A percentile compares a stretch with the other conserved stretches of the same genome.
phyloP scores from a whole-genome alignment of 75 land plant species.

The Sequoiadendron giganteum region DNA sequence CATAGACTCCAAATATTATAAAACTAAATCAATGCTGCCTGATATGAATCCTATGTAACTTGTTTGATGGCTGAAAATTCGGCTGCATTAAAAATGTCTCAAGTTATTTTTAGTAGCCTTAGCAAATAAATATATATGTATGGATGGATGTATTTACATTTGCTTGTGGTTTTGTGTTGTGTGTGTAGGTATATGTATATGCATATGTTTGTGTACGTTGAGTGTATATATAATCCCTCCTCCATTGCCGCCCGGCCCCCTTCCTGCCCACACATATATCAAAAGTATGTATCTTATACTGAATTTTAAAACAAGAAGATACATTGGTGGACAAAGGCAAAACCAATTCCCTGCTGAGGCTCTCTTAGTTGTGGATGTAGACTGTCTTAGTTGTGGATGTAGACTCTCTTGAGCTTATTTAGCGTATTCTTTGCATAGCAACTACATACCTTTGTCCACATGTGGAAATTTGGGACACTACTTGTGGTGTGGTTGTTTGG shows the following conservation, averaged over 20 bases:
- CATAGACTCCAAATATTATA: not conserved
- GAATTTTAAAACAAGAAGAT: not conserved
- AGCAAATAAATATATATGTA: not conserved
- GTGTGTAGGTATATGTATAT: not conserved
- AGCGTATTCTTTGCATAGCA: not conserved
- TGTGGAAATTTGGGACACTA: not conserved
- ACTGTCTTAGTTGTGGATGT: no score
- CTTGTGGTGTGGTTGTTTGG: not conserved
- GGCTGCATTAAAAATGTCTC: not conserved
- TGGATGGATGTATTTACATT: not conserved
- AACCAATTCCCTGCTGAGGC: not conserved
- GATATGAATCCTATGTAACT: not conserved
- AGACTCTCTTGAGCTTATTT: no score
- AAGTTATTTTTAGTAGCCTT: not conserved
- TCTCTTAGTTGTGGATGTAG: not conserved
- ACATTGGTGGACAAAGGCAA: not conserved
- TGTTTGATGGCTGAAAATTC: not conserved
- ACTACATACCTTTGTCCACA: not conserved
- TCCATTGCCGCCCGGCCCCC: not conserved
- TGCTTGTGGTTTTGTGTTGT: not conserved
- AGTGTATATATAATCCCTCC: not conserved
- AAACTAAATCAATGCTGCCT: not conserved
- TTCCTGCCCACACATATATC: no score
- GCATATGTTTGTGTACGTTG: no score
- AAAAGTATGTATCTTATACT: no score